Conservation (phyloP, 148 eudicot genomes). For the Arctostaphylos glauca region DNA sequence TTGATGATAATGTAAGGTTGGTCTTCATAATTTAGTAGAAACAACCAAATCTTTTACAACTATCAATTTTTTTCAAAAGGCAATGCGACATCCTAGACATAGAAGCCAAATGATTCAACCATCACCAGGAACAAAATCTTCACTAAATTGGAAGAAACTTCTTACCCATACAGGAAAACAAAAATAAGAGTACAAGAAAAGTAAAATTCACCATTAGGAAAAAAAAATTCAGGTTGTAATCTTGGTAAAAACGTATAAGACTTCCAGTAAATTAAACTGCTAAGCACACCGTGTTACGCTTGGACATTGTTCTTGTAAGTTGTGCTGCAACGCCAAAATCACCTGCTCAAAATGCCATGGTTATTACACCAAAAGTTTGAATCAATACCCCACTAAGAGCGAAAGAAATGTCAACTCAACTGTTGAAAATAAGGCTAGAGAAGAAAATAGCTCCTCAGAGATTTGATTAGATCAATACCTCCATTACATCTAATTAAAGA, state of each 20-base stretch:
- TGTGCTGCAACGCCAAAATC: conserved; percentile 99
- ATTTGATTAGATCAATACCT: neutral
- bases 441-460: neutral
- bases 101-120: neutral
- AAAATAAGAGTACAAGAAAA: neutral
- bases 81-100: neutral
- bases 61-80: neutral
- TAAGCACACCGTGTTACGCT: conserved; percentile 82
- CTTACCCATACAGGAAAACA: neutral
- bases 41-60: neutral
- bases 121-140: neutral
- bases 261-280: neutral
- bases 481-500: neutral
- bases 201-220: neutral
- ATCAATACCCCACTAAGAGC: conserved; percentile 8
- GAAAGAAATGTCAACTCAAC: neutral
- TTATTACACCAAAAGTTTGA: conserved; percentile 2
- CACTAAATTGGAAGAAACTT: neutral
- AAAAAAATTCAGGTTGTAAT: neutral
- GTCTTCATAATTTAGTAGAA: neutral
- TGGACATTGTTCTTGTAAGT: conserved; percentile 97
- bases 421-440: conserved; percentile 13
- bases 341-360: conserved; percentile 46
- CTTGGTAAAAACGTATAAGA: neutral
- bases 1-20: neutral